phyloP scores from a whole-genome alignment of 225 moss, liverwort and hornwort species.

The Asterella californica region DNA sequence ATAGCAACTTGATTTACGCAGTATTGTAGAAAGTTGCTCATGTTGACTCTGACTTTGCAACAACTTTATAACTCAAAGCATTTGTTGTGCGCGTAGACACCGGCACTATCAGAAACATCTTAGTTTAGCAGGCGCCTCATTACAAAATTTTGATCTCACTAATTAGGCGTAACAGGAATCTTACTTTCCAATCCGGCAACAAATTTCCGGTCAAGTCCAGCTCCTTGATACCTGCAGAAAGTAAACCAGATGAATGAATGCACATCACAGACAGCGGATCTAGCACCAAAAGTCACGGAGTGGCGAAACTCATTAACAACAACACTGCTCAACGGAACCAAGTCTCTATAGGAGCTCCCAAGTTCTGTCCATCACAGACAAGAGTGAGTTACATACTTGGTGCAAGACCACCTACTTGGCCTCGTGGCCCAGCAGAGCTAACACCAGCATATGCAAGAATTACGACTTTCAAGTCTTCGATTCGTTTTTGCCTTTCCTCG shows the following conservation, averaged over 20 bases:
- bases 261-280: neutral
- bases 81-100: neutral
- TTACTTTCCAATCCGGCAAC: conserved; percentile 89
- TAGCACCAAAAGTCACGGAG: neutral
- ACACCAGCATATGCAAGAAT: conserved; percentile 74
- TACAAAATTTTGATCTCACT: neutral
- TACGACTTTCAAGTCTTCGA: conserved; percentile 65
- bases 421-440: conserved; percentile 64
- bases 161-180: conserved; percentile 6
- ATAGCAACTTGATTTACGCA: neutral
- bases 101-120: neutral
- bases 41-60: neutral
- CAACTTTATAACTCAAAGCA: neutral
- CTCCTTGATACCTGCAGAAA: conserved; percentile 64
- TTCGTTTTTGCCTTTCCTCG: conserved; percentile 76
- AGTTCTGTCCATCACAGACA: neutral
- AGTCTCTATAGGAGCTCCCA: neutral
- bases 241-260: neutral
- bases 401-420: conserved; percentile 60
- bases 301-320: neutral
- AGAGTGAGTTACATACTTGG: conserved; percentile 48
- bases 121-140: neutral
- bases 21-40: neutral
- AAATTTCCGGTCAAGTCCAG: conserved; percentile 84
- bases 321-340: neutral